phyloP scores from a whole-genome alignment of 2,329 filamentous ascomycete genomes.

The Fusarium anguioides region DNA sequence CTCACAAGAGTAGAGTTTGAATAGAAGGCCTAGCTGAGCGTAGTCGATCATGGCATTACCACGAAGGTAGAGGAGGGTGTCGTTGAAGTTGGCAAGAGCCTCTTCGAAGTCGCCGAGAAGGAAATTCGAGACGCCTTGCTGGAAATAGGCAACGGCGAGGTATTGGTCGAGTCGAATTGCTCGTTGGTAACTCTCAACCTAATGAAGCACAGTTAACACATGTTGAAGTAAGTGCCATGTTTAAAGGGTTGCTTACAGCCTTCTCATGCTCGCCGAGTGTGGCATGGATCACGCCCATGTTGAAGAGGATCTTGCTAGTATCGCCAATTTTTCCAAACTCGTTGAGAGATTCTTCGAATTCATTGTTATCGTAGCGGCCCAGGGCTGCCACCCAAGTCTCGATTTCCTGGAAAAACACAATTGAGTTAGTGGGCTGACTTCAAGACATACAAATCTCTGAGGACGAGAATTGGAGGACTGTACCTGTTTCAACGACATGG shows the following conservation, averaged over 20 bases:
- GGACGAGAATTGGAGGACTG: slow-evolving; percentile 30
- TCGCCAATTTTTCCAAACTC: slow-evolving; percentile 90
- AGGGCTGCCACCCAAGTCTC: slow-evolving; percentile 97
- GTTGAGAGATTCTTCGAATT: slow-evolving; percentile 89
- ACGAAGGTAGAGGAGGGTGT: slow-evolving; percentile 91
- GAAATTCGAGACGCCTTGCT: slow-evolving; percentile 98
- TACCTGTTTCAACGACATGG: slow-evolving; percentile 72
- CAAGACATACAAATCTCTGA: slow-evolving; percentile 3
- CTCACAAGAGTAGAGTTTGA: slow-evolving; percentile 97
- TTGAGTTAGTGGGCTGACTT: slow-evolving; percentile 28
- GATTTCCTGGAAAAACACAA: slow-evolving; percentile 79
- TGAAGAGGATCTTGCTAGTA: slow-evolving; percentile 98
- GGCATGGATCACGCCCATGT: slow-evolving; percentile 97
- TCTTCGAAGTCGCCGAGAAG: slow-evolving; percentile 97
- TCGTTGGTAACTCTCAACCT: slow-evolving; percentile 96
- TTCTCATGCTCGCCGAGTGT: slow-evolving; percentile 95
- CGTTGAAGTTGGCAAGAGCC: slow-evolving; percentile 97
- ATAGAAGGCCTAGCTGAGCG: slow-evolving; percentile 92
- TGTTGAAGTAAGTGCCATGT: slow-evolving; percentile 1
- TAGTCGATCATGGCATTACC: slow-evolving; percentile 99
- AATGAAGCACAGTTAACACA: slow-evolving; percentile 21
- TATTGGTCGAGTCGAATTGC: slow-evolving; percentile 93
- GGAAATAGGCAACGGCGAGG: slow-evolving; percentile 96
- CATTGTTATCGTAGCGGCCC: slow-evolving; percentile 93
- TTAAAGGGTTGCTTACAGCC: slow-evolving; percentile 72